A percentile compares a stretch with the other conserved stretches of the same genome.
phyloP scores from a whole-genome alignment of 2,329 filamentous ascomycete genomes.

The Neopestalotiopsis sp. region DNA sequence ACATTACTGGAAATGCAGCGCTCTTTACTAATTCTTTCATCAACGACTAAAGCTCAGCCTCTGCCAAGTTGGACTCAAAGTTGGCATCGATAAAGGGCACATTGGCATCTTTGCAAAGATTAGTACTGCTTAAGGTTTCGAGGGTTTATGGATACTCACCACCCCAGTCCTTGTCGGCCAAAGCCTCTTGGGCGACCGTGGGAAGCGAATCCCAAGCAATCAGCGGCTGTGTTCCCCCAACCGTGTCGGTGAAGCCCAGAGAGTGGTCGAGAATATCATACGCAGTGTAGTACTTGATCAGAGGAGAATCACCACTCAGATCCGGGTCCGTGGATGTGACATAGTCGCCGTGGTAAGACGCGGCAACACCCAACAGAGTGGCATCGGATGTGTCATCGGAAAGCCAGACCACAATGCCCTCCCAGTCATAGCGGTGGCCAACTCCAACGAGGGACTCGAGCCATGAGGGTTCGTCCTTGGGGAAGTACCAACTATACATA shows the following conservation, averaged over 20 bases:
- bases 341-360: conserved; percentile 37
- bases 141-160: not conserved
- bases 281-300: conserved; percentile 17
- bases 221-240: conserved; percentile 15
- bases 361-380: conserved; percentile 36
- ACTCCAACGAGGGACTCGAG: conserved; percentile 27
- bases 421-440: conserved; percentile 45
- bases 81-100: conserved; percentile 17
- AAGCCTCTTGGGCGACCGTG: conserved; percentile 14
- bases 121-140: not conserved
- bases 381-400: conserved; percentile 25
- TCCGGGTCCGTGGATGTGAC: conserved; percentile 12
- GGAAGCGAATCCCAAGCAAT: conserved; percentile 15
- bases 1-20: not conserved
- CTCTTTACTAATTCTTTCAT: not conserved
- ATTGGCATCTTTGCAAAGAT: conserved; percentile 8
- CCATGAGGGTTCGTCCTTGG: conserved; percentile 44
- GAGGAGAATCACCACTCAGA: conserved; percentile 9
- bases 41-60: conserved; percentile 7
- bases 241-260: conserved; percentile 15
- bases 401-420: conserved; percentile 39
- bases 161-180: conserved; percentile 17
- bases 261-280: conserved; percentile 12
- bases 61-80: conserved; percentile 17
- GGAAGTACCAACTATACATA: conserved; percentile 42